A percentile compares a stretch with the other conserved stretches of the same genome.
These are phyloP conservation scores for Tothia fuscella DNA, from an alignment of 2,329 filamentous ascomycete species.

Conservation along the genomic window DNA sequence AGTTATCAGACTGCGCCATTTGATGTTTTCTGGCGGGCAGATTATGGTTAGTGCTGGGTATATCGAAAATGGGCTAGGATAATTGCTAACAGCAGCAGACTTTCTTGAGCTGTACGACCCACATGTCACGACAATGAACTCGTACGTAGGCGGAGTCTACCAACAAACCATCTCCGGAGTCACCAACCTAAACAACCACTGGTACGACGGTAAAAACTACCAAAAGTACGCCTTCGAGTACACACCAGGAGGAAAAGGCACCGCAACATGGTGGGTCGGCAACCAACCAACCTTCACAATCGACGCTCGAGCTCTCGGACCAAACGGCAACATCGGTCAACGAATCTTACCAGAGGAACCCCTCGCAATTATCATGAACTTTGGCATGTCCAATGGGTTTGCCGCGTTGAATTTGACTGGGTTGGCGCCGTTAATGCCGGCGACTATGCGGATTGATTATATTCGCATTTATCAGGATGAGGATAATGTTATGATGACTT, in stretches of 20 bases:
- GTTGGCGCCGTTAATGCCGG: slow-evolving; percentile 45
- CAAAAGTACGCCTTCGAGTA: slow-evolving; percentile 55
- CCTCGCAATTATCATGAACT: slow-evolving; percentile 54
- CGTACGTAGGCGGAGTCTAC: slow-evolving; percentile 48
- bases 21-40: slow-evolving; percentile 56
- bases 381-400: slow-evolving; percentile 59
- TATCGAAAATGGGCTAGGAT: not conserved
- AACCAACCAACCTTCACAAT: slow-evolving; percentile 53
- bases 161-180: slow-evolving; percentile 52
- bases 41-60: slow-evolving; percentile 27
- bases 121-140: slow-evolving; percentile 44
- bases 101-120: slow-evolving; percentile 55
- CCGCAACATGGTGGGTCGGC: slow-evolving; percentile 59
- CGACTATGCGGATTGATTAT: slow-evolving; percentile 56
- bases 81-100: slow-evolving; percentile 26
- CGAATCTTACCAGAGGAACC: slow-evolving; percentile 55
- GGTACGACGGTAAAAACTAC: slow-evolving; percentile 54
- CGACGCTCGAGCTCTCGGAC: slow-evolving; percentile 45
- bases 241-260: slow-evolving; percentile 44
- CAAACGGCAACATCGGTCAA: slow-evolving; percentile 59
- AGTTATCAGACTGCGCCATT: slow-evolving; percentile 58
- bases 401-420: slow-evolving; percentile 47
- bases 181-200: slow-evolving; percentile 51
- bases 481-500: slow-evolving; percentile 46
- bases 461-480: slow-evolving; percentile 58